Evolutionary conservation across 345 rosid species (phyloP).

Genomic region (Melaleuca quinquenervia): DNA sequence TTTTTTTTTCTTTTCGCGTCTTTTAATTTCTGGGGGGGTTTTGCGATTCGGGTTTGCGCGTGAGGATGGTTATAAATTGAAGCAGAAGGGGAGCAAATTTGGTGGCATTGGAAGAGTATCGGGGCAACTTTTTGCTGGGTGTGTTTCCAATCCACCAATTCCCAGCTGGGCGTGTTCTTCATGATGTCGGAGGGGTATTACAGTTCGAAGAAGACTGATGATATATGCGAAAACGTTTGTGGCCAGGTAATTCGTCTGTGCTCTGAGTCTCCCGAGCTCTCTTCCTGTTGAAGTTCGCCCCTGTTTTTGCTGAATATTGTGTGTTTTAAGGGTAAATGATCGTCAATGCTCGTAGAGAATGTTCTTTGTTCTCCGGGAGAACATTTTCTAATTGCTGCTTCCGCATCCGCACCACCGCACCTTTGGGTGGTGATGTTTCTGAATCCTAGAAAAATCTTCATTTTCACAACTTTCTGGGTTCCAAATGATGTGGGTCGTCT

Average conservation of each 20-base stretch:
- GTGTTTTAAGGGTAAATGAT: no score
- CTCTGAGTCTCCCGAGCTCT: not conserved
- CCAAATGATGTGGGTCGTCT: not conserved
- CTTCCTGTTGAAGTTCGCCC: not conserved
- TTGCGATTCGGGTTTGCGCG: not conserved
- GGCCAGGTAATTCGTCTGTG: constrained; percentile 41
- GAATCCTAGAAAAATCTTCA: not conserved
- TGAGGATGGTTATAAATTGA: not conserved
- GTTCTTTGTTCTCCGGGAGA: not conserved
- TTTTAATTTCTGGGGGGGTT: not conserved
- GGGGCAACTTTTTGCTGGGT: not conserved
- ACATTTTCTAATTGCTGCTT: not conserved
- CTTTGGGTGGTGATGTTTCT: not conserved
- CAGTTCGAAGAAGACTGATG: constrained; percentile 88
- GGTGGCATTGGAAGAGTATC: not conserved
- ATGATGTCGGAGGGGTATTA: constrained; percentile 64
- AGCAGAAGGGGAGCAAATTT: not conserved
- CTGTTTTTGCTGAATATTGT: not conserved
- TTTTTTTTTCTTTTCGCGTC: no score
- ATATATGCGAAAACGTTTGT: constrained; percentile 63
- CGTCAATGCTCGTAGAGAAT: not conserved
- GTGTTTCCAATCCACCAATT: not conserved
- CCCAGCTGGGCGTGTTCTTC: not conserved
- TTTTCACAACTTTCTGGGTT: not conserved
- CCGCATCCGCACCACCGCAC: not conserved